phyloP scores from a whole-genome alignment of 805 yeast genomes.

The Vanderwaltozyma verrucispora region DNA sequence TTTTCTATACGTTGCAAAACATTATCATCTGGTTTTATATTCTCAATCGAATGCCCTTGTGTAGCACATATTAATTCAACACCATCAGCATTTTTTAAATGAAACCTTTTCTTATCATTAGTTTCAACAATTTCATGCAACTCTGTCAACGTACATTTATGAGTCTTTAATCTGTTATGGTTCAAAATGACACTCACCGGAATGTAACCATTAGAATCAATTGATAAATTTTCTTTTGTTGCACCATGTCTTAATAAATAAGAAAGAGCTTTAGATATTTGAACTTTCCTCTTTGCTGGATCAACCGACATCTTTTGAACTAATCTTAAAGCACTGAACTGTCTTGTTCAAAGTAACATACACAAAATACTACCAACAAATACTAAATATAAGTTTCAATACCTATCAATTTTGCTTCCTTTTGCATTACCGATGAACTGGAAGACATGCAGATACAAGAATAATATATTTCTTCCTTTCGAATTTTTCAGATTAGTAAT shows the following conservation, averaged over 20 bases:
- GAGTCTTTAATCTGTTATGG: slow-evolving; percentile 49
- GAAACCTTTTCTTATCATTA: slow-evolving; percentile 67
- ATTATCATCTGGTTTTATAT: slow-evolving; percentile 32
- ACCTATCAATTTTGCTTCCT: no score
- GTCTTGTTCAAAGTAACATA: no score
- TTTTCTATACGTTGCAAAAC: slow-evolving; percentile 32
- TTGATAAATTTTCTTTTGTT: slow-evolving; percentile 46
- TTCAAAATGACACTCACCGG: slow-evolving; percentile 40
- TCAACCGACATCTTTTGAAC: not conserved
- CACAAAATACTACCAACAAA: no score
- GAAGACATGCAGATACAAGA: no score
- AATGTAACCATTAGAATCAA: slow-evolving; percentile 62
- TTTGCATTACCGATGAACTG: no score
- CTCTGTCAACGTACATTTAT: slow-evolving; percentile 46
- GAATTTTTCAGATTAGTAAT: no score
- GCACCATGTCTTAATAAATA: slow-evolving; percentile 86
- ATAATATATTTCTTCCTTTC: no score
- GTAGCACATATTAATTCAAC: slow-evolving; percentile 60
- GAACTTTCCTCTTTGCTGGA: slow-evolving; percentile 33
- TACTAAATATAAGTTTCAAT: no score
- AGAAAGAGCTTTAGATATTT: slow-evolving; percentile 64
- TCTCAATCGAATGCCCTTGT: slow-evolving; percentile 76
- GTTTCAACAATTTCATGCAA: slow-evolving; percentile 47
- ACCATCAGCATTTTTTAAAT: slow-evolving; percentile 28
- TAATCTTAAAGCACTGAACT: no score